Evolutionary conservation across 2,329 filamentous ascomycete species (phyloP), one percentile per base, ranked within the genome.

Genomic region (Zymoseptoria pseudotritici): DNA sequence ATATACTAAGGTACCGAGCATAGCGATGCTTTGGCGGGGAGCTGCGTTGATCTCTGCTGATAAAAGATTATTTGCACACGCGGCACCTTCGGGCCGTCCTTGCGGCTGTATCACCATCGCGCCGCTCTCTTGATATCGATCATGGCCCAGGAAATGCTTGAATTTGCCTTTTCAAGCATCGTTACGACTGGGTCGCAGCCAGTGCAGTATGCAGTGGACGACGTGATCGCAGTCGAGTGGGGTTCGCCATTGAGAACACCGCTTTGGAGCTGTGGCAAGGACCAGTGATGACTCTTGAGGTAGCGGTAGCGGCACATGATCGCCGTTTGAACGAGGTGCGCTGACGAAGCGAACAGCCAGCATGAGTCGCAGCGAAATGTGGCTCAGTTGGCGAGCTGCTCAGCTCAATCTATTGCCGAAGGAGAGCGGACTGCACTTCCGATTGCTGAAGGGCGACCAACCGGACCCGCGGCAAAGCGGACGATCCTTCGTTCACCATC

Each of bases 371-470:
- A 50, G 61, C 13, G 36, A 55, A 29, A 64, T 55, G 29, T 56
- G 52, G 7, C 26, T 64, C 8, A 52, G 49, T 20, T 64, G 62
- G 60, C 52, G 60, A 49, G 62, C 64, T n/a, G 55, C 36, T 24
- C 50, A 56, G 11, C 24, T 64, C 13, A 42, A 36, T 20, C 31
- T 53, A 17, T 26, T 50, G 36, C 29, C 55, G 19, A 55, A 61
- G 22, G 50, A 36, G 8, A 20, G 31, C 5, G 21, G 56, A 8
- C 59, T 62, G n/a, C 59, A 59, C 42, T 64, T 66, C 21, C 60
- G 60, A 21, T 57, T 66, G 29, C 62, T 64, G 24, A 66, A 66
- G 50, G 57, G 60, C 42, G 60, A 66, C 29, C 46, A 55, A 52
- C 62, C 61, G 11, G 61, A 61, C 64, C 62, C 52, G 58, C 59